A percentile compares a stretch with the other conserved stretches of the same genome.
Evolutionary conservation across 2,329 filamentous ascomycete genomes (phyloP).

Genomic region (Botrytis paeoniae): DNA sequence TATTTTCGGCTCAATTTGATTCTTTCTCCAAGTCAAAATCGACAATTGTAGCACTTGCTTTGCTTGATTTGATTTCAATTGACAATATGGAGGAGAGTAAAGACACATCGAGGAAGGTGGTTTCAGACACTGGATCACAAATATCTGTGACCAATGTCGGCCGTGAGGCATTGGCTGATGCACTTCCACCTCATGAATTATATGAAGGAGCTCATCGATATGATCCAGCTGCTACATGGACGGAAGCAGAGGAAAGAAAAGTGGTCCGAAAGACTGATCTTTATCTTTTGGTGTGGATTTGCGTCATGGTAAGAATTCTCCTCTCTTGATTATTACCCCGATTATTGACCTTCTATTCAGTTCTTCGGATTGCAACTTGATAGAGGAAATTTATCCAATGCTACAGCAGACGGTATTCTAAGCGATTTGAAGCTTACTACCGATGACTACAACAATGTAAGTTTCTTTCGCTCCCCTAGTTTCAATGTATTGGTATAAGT

Average conservation of each 20-base stretch:
- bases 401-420: slow-evolving; percentile 47
- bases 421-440: slow-evolving; percentile 17
- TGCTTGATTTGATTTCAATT: neutral
- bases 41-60: neutral
- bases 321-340: too few relatives aligned
- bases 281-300: slow-evolving; percentile 13
- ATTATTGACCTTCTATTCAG: slow-evolving; percentile 14
- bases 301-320: slow-evolving; percentile 4
- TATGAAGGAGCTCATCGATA: slow-evolving; percentile 34
- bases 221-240: slow-evolving; percentile 53
- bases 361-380: slow-evolving; percentile 61
- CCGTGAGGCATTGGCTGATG: neutral
- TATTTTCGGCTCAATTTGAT: neutral
- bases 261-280: slow-evolving; percentile 50
- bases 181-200: slow-evolving; percentile 14
- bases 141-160: neutral
- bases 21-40: neutral
- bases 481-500: neutral
- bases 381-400: slow-evolving; percentile 56
- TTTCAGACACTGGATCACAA: neutral
- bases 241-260: slow-evolving; percentile 52
- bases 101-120: neutral
- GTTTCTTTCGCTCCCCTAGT: slow-evolving; percentile 31
- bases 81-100: neutral
- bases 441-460: slow-evolving; percentile 29